Evolutionary conservation across 2,329 filamentous ascomycete species (phyloP).

Genomic region (Trichoderma atroviride): DNA sequence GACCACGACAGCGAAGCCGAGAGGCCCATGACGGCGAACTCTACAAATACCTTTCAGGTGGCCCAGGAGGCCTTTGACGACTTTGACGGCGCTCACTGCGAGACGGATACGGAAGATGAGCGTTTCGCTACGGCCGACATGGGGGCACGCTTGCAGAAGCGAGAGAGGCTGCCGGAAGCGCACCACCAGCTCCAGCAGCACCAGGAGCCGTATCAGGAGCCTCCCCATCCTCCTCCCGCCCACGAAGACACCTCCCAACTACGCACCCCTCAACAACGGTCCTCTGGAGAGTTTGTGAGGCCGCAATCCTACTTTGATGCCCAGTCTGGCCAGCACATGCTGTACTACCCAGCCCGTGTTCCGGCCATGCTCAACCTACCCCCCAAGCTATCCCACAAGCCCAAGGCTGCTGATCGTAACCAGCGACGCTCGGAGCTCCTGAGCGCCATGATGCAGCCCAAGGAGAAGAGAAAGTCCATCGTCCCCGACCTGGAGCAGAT

Average conservation of each 20-base stretch:
- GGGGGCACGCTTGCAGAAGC: slow-evolving; percentile 21
- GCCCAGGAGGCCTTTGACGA: slow-evolving; percentile 72
- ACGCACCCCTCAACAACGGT: slow-evolving; percentile 35
- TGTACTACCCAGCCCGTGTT: slow-evolving; percentile 93
- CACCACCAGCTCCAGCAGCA: not conserved
- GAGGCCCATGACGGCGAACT: slow-evolving; percentile 51
- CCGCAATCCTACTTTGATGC: slow-evolving; percentile 65
- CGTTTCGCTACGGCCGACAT: slow-evolving; percentile 29
- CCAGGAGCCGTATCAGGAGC: not conserved
- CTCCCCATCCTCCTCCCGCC: not conserved
- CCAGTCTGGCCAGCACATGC: slow-evolving; percentile 75
- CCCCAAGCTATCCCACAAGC: slow-evolving; percentile 77
- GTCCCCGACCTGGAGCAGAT: slow-evolving; percentile 34
- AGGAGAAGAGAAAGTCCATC: slow-evolving; percentile 27
- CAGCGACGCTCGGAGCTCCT: slow-evolving; percentile 74
- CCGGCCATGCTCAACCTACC: slow-evolving; percentile 92
- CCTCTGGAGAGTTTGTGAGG: slow-evolving; percentile 35
- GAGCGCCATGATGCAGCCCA: slow-evolving; percentile 54
- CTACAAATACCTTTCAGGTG: slow-evolving; percentile 65
- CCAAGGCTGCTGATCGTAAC: slow-evolving; percentile 65
- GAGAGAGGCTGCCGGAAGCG: slow-evolving; percentile 21
- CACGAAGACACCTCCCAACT: slow-evolving; percentile 13
- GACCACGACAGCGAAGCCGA: slow-evolving; percentile 14
- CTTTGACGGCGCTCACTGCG: slow-evolving; percentile 80
- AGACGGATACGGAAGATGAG: slow-evolving; percentile 49